Evolutionary conservation across 768 basidiomycete genomes (phyloP), one percentile per base, ranked within the genome.

Genomic region (Suillus sp.): DNA sequence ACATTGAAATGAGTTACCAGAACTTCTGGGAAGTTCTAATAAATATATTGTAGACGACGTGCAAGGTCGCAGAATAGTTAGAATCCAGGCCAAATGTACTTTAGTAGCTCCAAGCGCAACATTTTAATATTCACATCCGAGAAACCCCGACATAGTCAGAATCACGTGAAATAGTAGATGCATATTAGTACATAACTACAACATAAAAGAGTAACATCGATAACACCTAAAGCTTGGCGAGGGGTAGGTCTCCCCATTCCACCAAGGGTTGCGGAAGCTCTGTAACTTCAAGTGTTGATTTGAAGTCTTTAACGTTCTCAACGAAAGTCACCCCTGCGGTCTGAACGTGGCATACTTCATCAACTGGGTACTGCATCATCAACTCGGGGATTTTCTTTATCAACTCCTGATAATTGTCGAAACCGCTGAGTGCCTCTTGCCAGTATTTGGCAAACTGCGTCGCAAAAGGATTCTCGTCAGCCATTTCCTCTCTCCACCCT

Each of bases 241-340:
- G 72, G 22, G 89, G 90, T 60, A 91, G 78, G 77, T 93, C 92
- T 38, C 84, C 85, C 90, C 90, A 93, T 58, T 86, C 77, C 1
- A 87, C 88, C 66, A 94, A 78, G 2, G 93, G 87, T 43, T 80
- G 80, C n/a, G 90, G 84, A 65, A 82, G 81, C 32, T 81, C 79
- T 4, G 89, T 83, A 20, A 81, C 74, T 47, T 73, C 71, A 58
- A 96, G 75, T 10, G 79, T 74, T 34, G 82, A 80, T 74, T 86
- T 93, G 81, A 95, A 95, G 32, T 74, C 76, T 63, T 83, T 78
- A 37, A 86, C 71, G 69, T 94, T 89, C 62, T 88, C 74, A 61
- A 96, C 85, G 67, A 83, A 84, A 10, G 83, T 83, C 7, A 84
- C 89, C 34, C 80, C 81, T 5, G 77, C 76, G 60, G 78, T 76